Base-by-base conservation (phyloP, 139 green algal species). In the Desmodesmus armatus region DNA sequence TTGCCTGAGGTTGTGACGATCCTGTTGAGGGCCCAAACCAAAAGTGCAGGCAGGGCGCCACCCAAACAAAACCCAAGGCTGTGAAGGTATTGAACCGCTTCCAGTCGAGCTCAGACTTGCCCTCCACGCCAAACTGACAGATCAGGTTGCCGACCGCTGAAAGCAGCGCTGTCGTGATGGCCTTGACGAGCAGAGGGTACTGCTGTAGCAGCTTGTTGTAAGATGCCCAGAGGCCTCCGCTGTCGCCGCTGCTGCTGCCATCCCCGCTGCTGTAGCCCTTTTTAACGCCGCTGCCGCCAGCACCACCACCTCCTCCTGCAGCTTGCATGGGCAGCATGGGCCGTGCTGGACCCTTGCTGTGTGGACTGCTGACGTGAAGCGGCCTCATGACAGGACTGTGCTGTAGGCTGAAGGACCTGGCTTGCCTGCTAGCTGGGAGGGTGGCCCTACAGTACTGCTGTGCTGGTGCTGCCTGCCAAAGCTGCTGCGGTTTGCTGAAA, bases 101-200 rank as follows among this genome's bases (percentile, higher is more conserved):
- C 15, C 41, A 85, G 78, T 98, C 85, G 5, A 85, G 66, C 2
- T 63, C 35, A 0, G 27, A 9, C 27, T 62, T 31, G 33, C 60
- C 87, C 78, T 98, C 93, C 15, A 98, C 85, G 15, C 90, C 66
- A 17, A 91, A n/a, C 83, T 98, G 96, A 40, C 91, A 92, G 31
- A 98, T 87, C 9, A 95, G 31, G 86, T 99, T 96, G 2, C 96
- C 96, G 27, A 96, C 25, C 17, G 85, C 92, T 70, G 98, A 98
- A 9, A 99, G 87, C n/a, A 97, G 13, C 0, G 87, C 96, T 6
- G 94, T 94, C 0, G 96, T 98, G 29, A 95, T 49, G 5, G 91
- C 80, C 82, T 98, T 98, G 71, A 96, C 98, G 4, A 91, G 47
- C 66, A 97, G 78, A 58, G 89, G 88, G 3, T 81, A 55, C 39